phyloP scores from a whole-genome alignment of 2,329 filamentous ascomycete genomes.

The Colletotrichum sidae region DNA sequence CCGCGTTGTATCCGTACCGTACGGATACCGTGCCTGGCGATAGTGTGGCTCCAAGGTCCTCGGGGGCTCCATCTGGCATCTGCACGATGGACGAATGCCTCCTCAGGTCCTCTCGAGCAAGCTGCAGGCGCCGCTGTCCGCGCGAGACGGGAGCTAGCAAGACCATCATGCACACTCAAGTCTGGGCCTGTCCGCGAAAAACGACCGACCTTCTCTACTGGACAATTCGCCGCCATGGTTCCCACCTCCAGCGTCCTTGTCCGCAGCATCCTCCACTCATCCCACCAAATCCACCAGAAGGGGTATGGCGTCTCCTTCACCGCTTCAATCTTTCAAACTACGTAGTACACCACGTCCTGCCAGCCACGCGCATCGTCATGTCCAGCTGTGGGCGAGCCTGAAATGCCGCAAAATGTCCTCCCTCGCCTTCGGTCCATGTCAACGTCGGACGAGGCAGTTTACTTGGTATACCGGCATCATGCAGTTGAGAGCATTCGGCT shows the following conservation, averaged over 20 bases:
- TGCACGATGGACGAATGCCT: slow-evolving; percentile 32
- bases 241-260: slow-evolving; percentile 28
- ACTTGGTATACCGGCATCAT: slow-evolving; percentile 9
- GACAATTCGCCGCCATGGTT: slow-evolving; percentile 14
- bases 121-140: slow-evolving; percentile 12
- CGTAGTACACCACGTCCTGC: slow-evolving; percentile 13
- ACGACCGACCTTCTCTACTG: slow-evolving; percentile 9
- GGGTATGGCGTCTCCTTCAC: slow-evolving; percentile 40
- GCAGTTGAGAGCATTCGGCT: neutral
- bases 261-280: slow-evolving; percentile 33
- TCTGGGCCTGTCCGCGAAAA: neutral
- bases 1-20: slow-evolving; percentile 38
- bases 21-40: neutral
- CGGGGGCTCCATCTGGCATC: slow-evolving; percentile 34
- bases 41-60: slow-evolving; percentile 19
- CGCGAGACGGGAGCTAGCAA: too few relatives aligned
- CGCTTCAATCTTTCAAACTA: slow-evolving; percentile 38
- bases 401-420: slow-evolving; percentile 3
- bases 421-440: neutral
- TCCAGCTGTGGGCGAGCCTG: neutral
- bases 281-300: slow-evolving; percentile 35
- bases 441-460: neutral
- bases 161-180: neutral
- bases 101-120: slow-evolving; percentile 16
- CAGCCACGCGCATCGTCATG: slow-evolving; percentile 23